Evolutionary conservation across 23 red algal species (phyloP).

Genomic region (Cyanidiococcus yangmingshanensis): DNA sequence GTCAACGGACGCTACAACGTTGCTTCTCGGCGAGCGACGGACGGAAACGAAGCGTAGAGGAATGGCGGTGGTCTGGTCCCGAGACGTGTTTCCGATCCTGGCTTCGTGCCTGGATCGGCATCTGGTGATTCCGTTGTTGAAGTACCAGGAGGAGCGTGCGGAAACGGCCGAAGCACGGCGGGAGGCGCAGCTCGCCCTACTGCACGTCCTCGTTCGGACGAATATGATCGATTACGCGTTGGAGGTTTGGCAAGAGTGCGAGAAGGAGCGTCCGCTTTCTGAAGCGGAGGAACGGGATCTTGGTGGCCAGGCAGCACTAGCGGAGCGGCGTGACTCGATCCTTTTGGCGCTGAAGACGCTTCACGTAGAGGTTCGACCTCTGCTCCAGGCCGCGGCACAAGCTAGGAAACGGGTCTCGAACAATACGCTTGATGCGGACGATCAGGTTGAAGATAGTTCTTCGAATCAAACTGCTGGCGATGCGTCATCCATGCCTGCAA

Average conservation of each 20-base stretch:
- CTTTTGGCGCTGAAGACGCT: constrained; percentile 64
- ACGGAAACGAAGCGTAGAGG: too few species aligned
- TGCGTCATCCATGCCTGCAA: neutral
- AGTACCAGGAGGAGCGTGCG: constrained; percentile 48
- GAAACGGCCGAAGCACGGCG: constrained; percentile 30
- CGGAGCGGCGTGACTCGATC: constrained; percentile 50
- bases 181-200: constrained; percentile 54
- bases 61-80: neutral
- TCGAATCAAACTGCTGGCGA: neutral
- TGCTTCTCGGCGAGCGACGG: too few species aligned
- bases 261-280: neutral
- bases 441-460: constrained; percentile 18
- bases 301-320: constrained; percentile 37
- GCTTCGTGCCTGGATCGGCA: constrained; percentile 81
- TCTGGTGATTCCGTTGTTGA: constrained; percentile 63
- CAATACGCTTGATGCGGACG: constrained; percentile 18
- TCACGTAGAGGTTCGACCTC: constrained; percentile 38
- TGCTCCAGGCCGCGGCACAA: constrained; percentile 24
- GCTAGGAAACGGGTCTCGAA: neutral
- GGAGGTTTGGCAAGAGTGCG: constrained; percentile 47
- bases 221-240: constrained; percentile 96
- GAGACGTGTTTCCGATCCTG: constrained; percentile 59
- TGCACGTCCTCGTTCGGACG: constrained; percentile 67
- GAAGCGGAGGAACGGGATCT: constrained; percentile 11
- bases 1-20: too few species aligned